Conservation (phyloP, 2,329 filamentous ascomycete genomes). For the Pyrenophora seminiperda region DNA sequence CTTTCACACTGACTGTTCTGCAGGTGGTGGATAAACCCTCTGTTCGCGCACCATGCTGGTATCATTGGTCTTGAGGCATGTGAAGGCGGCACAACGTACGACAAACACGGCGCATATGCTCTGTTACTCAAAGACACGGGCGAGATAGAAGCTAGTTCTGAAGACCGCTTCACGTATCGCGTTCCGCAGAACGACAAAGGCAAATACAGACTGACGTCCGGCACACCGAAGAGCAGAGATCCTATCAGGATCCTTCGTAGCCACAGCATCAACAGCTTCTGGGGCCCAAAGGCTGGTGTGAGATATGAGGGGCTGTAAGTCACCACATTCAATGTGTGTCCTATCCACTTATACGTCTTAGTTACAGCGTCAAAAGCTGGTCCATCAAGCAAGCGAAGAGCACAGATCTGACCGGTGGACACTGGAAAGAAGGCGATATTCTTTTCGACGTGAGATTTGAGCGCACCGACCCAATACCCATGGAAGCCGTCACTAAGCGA, state of each 20-base stretch:
- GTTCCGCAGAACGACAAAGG: slow-evolving; percentile 49
- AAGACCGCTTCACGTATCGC: slow-evolving; percentile 51
- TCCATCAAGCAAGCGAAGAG: slow-evolving; percentile 39
- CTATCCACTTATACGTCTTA: no score
- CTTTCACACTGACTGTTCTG: slow-evolving; percentile 7
- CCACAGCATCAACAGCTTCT: slow-evolving; percentile 52
- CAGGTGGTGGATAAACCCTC: slow-evolving; percentile 58
- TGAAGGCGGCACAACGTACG: slow-evolving; percentile 51
- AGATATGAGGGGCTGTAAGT: slow-evolving; percentile 54
- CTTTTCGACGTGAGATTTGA: slow-evolving; percentile 49
- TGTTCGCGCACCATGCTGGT: slow-evolving; percentile 55
- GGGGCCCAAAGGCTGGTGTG: slow-evolving; percentile 54
- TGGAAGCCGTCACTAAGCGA: slow-evolving; percentile 46
- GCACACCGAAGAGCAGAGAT: slow-evolving; percentile 47
- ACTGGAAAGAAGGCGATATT: slow-evolving; percentile 34
- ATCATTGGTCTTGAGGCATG: slow-evolving; percentile 53
- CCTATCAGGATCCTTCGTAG: slow-evolving; percentile 53
- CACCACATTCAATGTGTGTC: no score
- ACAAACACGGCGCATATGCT: slow-evolving; percentile 53
- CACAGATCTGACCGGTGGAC: slow-evolving; percentile 16
- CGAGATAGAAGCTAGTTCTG: slow-evolving; percentile 45
- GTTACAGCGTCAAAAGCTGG: slow-evolving; percentile 47
- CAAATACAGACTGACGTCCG: slow-evolving; percentile 52
- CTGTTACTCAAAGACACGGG: slow-evolving; percentile 50
- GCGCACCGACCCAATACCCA: slow-evolving; percentile 41